Base-by-base conservation (phyloP, 345 rosid genomes). In the Eucalyptus curtisii region DNA sequence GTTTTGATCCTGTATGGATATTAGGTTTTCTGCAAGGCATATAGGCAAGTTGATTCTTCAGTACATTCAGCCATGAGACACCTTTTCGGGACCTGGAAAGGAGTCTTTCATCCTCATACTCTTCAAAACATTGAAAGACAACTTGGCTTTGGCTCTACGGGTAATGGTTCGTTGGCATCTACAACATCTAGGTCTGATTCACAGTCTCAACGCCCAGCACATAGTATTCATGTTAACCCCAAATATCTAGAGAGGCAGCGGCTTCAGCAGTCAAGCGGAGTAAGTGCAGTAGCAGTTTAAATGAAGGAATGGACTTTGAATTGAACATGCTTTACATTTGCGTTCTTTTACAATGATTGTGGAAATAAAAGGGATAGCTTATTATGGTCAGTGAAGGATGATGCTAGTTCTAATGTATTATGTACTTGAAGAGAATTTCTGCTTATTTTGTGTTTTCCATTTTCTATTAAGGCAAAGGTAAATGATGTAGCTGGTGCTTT, bases 21-120 rank as follows among this genome's bases (percentile, higher is more conserved):
- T 90, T 90, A 98, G 99, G 95, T 98, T 71, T 97, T 98, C 91
- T 93, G 97, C 94, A 97, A 95, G 93, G 97, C 98, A 81, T 98
- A 95, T 90, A 94, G 93, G 88, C 98, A 95, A 91, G 97, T 97
- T 90, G 99, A 97, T 88, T 88, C 99, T 89, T 87, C 97, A 89
- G 91, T 96, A 86, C 97, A 92, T 90, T 80, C 93, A 53, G 96
- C 97, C 86, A 98, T 98, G 99, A 94, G 95, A 30, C 99, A 98
- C 94, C 99, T 98, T 90, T 97, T 97, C 90, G 99, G 99, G 90
- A 98, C 99, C 66, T 98, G 99, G 99, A 98, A 95, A 94, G 99
- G 99, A 49, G 98, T 97, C 87, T 98, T 98, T 90, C 99, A 97
- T 90, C 96, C 90, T 37, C 96, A 92, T 68, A 87, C 95, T 87